Evolutionary conservation across 2,329 filamentous ascomycete species (phyloP).

Genomic region (Acrodontium crateriforme): DNA sequence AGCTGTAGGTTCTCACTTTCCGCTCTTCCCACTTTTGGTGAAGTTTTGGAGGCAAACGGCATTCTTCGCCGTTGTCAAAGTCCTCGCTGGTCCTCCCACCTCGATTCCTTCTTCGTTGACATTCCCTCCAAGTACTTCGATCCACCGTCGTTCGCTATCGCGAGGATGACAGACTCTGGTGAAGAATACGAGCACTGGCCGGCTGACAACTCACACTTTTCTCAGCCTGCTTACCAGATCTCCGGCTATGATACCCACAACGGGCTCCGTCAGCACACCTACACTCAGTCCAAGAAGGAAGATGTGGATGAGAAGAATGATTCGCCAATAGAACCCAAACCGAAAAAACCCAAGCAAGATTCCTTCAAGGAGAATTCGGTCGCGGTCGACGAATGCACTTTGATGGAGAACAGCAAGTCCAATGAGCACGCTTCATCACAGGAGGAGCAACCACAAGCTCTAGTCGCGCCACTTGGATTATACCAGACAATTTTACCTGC

Average conservation of each 20-base stretch:
- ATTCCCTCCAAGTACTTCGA: not conserved
- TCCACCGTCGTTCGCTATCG: not conserved
- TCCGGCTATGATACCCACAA: constrained; percentile 17
- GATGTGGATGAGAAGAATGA: too few relatives aligned
- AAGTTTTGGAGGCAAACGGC: too few relatives aligned
- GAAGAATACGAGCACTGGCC: constrained; percentile 20
- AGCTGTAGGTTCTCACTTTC: too few relatives aligned
- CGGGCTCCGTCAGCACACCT: constrained; percentile 14
- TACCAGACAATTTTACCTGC: not conserved
- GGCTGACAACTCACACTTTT: constrained; percentile 10
- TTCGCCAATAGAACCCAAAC: constrained; percentile 5
- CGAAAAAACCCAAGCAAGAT: constrained; percentile 4
- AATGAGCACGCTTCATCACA: too few relatives aligned
- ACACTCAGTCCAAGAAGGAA: constrained; percentile 10
- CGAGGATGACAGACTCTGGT: constrained; percentile 3
- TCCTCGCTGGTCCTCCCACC: too few relatives aligned
- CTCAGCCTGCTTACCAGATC: constrained; percentile 5
- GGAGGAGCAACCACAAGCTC: constrained; percentile 1
- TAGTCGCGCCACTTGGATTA: constrained; percentile 2
- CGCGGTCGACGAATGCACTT: too few relatives aligned
- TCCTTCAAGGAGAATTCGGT: too few relatives aligned
- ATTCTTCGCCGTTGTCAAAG: too few relatives aligned
- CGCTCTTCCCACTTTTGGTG: too few relatives aligned
- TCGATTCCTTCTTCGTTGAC: constrained; percentile 1
- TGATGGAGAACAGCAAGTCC: too few relatives aligned